Percentiles rank a stretch among this genome's conserved stretches.
Conservation (phyloP, 176 grass and related monocot species). For the Saccharum officinarum region DNA sequence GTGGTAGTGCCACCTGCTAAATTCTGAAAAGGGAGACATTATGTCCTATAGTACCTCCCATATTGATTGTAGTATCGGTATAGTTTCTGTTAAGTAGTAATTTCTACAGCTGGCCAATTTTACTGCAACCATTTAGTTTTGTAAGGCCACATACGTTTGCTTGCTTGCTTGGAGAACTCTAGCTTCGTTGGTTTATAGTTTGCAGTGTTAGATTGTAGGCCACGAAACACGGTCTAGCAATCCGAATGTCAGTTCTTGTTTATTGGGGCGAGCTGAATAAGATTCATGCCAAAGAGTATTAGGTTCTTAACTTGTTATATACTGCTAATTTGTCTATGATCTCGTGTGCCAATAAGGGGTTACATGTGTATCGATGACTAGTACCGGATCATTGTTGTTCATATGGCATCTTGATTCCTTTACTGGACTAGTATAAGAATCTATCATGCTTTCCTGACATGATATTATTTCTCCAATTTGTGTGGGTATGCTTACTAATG, state of each 20-base stretch:
- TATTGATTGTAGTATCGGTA: background rate
- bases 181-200: background rate
- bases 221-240: background rate
- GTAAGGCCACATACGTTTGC: no score
- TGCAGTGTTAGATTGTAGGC: background rate
- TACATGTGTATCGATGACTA: background rate
- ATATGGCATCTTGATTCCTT: background rate
- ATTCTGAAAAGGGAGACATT: background rate
- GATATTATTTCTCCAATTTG: background rate
- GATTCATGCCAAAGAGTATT: background rate
- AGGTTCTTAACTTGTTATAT: background rate
- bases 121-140: no score
- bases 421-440: background rate
- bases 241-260: background rate
- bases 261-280: background rate
- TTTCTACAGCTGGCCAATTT: background rate
- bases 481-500: background rate
- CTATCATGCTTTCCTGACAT: background rate
- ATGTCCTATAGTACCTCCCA: background rate
- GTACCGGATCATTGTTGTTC: background rate
- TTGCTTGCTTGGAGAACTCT: background rate
- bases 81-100: background rate
- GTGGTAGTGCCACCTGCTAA: background rate
- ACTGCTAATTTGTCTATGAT: background rate
- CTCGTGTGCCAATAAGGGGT: background rate